Evolutionary conservation across 2,329 filamentous ascomycete species (phyloP).

Genomic region (Pseudogymnoascus destructans): DNA sequence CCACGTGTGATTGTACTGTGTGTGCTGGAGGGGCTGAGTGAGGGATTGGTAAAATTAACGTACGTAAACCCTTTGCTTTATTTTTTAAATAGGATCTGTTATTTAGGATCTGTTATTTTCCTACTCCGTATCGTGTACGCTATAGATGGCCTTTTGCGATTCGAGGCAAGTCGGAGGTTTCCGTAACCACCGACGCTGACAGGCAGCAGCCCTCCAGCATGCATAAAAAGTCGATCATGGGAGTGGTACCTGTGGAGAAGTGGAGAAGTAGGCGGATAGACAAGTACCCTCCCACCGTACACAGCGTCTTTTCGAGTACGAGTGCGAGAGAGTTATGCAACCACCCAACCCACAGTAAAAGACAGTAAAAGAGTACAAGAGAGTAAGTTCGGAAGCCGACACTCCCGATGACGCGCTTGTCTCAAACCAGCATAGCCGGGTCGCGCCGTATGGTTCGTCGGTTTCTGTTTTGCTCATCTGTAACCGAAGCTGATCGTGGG

Average conservation of each 20-base stretch:
- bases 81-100: too few relatives aligned
- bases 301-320: neutral
- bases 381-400: neutral
- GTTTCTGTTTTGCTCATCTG: neutral
- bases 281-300: neutral
- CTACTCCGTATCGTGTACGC: too few relatives aligned
- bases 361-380: neutral
- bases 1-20: neutral
- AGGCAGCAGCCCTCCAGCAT: neutral
- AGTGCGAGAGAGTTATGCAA: neutral
- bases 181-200: neutral
- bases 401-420: neutral
- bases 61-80: too few relatives aligned
- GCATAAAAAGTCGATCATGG: neutral
- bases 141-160: neutral
- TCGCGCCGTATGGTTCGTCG: neutral
- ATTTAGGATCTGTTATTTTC: too few relatives aligned
- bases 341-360: too few relatives aligned
- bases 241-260: neutral
- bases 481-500: neutral
- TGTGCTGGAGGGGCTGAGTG: too few relatives aligned
- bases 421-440: neutral
- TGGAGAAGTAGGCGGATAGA: neutral
- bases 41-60: too few relatives aligned
- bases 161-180: slow-evolving; percentile 3